Evolutionary conservation across 495 filamentous ascomycete species (phyloP).

Genomic region (Penicillium bialowiezense): DNA sequence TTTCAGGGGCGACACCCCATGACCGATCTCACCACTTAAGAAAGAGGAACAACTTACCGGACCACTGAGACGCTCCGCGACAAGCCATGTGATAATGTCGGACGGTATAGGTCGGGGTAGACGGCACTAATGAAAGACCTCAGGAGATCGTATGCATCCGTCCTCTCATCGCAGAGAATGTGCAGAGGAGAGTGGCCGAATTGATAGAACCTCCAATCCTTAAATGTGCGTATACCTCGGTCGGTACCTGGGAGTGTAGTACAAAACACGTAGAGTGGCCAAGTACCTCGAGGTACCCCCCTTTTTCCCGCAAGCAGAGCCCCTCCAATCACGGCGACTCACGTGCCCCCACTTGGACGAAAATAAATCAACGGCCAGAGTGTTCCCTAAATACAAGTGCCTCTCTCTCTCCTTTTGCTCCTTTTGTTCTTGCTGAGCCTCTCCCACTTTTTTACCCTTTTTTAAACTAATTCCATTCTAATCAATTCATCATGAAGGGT

Average conservation of each 20-base stretch:
- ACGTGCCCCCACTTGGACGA: slow-evolving; percentile 28
- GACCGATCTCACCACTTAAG: slow-evolving; percentile 18
- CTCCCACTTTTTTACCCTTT: slow-evolving; percentile 9
- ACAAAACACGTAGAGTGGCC: not conserved
- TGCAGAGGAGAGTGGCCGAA: not conserved
- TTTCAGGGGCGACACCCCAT: slow-evolving; percentile 20
- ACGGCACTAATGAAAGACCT: slow-evolving; percentile 9
- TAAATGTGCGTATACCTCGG: no score
- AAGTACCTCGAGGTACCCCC: slow-evolving; percentile 6
- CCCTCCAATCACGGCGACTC: slow-evolving; percentile 24
- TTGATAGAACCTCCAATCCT: no score
- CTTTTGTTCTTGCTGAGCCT: no score
- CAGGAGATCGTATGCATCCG: not conserved
- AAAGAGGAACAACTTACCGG: no score
- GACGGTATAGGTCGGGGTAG: slow-evolving; percentile 9
- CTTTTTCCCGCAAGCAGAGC: slow-evolving; percentile 35
- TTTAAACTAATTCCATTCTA: slow-evolving; percentile 1
- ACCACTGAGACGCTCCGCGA: no score
- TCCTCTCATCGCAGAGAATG: not conserved
- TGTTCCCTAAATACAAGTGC: slow-evolving; percentile 27
- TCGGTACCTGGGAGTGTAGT: no score
- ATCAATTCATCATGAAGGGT: slow-evolving; percentile 51
- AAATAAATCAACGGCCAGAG: slow-evolving; percentile 36
- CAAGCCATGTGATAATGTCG: slow-evolving; percentile 8
- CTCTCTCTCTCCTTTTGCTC: slow-evolving; percentile 12